Conservation (phyloP, 208 protist species). For the Lotmaria passim region DNA sequence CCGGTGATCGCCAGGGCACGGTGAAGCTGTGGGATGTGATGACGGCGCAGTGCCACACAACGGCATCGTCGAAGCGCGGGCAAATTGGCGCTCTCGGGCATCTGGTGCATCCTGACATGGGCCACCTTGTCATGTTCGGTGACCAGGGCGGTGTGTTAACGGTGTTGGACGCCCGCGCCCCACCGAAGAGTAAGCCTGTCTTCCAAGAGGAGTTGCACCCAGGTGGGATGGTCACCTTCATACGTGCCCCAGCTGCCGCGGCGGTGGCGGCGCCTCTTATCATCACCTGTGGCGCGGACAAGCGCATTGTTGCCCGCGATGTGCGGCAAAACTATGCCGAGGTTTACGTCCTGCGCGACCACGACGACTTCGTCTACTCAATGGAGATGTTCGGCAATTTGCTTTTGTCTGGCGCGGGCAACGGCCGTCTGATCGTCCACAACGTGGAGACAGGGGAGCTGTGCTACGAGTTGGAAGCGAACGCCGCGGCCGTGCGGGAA, state of each 20-base stretch:
- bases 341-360: constrained; percentile 59
- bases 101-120: constrained; percentile 38
- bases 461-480: constrained; percentile 80
- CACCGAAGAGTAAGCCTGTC: constrained; percentile 29
- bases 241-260: constrained; percentile 27
- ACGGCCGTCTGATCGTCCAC: constrained; percentile 87
- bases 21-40: constrained; percentile 81
- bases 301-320: constrained; percentile 71
- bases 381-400: constrained; percentile 68
- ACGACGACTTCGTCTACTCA: constrained; percentile 87
- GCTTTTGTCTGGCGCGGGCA: constrained; percentile 72
- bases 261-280: constrained; percentile 51
- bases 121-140: constrained; percentile 59
- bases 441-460: constrained; percentile 65
- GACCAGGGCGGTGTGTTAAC: constrained; percentile 80
- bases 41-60: constrained; percentile 52
- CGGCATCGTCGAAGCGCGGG: constrained; percentile 64
- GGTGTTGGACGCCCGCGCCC: constrained; percentile 63
- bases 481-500: constrained; percentile 72
- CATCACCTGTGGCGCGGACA: constrained; percentile 83
- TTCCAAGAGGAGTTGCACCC: constrained; percentile 68
- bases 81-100: constrained; percentile 71
- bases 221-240: constrained; percentile 73
- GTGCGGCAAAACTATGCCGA: constrained; percentile 49
- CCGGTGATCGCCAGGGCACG: constrained; percentile 78